phyloP scores from a whole-genome alignment of 352 stramenopile genomes.

The Nothophytophthora sp. region DNA sequence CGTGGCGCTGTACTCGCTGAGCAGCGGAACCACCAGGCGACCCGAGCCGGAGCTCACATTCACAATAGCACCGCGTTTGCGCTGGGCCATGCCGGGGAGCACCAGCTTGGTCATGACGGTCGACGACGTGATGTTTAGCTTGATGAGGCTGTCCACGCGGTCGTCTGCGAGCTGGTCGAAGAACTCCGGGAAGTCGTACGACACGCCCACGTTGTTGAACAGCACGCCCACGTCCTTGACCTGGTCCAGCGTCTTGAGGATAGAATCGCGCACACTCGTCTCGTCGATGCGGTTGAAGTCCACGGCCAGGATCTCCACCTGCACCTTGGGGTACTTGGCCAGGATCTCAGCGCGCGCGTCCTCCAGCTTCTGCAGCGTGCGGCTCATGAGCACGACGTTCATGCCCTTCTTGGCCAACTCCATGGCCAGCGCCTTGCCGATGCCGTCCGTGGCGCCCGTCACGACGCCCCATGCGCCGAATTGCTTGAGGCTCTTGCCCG shows the following conservation, averaged over 20 bases:
- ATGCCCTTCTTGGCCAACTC: slow-evolving; percentile 97
- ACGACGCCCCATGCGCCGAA: slow-evolving; percentile 98
- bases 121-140: slow-evolving; percentile 79
- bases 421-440: slow-evolving; percentile 91
- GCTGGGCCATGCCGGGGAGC: slow-evolving; percentile 93
- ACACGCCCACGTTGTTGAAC: slow-evolving; percentile 99
- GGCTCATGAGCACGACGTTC: slow-evolving; percentile 97
- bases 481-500: slow-evolving; percentile 91
- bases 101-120: slow-evolving; percentile 89
- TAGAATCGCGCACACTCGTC: slow-evolving; percentile 47
- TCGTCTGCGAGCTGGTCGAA: slow-evolving; percentile 97
- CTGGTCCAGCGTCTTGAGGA: slow-evolving; percentile 58
- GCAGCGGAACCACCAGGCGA: slow-evolving; percentile 94
- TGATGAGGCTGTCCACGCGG: slow-evolving; percentile 92
- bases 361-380: slow-evolving; percentile 96
- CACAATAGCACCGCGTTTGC: slow-evolving; percentile 95
- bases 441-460: slow-evolving; percentile 96
- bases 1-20: slow-evolving; percentile 96
- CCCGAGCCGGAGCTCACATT: slow-evolving; percentile 98
- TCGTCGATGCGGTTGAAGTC: slow-evolving; percentile 95
- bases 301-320: slow-evolving; percentile 89
- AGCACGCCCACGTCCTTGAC: slow-evolving; percentile 96
- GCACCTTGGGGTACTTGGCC: slow-evolving; percentile 88
- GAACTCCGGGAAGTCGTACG: slow-evolving; percentile 98
- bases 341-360: slow-evolving; percentile 94